phyloP scores from a whole-genome alignment of 2,329 filamentous ascomycete species.

The Geoglossum cookeanum region DNA sequence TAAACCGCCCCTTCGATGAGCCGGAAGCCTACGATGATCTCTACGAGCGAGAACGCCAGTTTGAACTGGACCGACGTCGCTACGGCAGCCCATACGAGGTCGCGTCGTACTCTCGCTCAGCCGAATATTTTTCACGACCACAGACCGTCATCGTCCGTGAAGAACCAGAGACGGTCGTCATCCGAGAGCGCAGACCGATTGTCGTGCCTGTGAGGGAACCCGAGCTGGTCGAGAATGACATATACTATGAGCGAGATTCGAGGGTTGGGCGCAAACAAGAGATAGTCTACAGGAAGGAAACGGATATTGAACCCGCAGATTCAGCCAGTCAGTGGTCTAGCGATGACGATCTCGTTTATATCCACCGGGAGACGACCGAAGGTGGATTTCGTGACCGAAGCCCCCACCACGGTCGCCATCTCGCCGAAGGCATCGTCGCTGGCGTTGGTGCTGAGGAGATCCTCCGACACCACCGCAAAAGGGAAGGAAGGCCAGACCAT shows the following conservation, averaged over 20 bases:
- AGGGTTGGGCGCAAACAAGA: slow-evolving; percentile 11
- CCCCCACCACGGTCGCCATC: slow-evolving; percentile 31
- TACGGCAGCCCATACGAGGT: background rate
- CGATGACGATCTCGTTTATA: slow-evolving; percentile 42
- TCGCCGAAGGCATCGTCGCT: slow-evolving; percentile 42
- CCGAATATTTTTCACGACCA: slow-evolving; percentile 31
- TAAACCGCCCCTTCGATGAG: slow-evolving; percentile 3
- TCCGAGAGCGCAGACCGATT: slow-evolving; percentile 12
- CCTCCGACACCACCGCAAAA: slow-evolving; percentile 36
- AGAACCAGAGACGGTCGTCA: slow-evolving; percentile 29
- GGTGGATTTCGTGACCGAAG: slow-evolving; percentile 14
- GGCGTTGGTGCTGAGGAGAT: slow-evolving; percentile 42
- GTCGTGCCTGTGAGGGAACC: background rate
- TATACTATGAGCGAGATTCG: slow-evolving; percentile 39
- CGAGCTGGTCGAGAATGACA: slow-evolving; percentile 30
- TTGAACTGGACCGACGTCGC: background rate
- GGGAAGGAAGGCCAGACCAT: slow-evolving; percentile 33
- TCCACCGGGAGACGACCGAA: slow-evolving; percentile 31
- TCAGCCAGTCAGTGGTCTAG: slow-evolving; percentile 36
- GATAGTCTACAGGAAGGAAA: slow-evolving; percentile 17
- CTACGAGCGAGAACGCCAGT: slow-evolving; percentile 1
- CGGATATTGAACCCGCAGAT: slow-evolving; percentile 30
- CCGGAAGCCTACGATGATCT: slow-evolving; percentile 2
- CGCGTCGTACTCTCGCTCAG: slow-evolving; percentile 27
- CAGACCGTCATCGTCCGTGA: slow-evolving; percentile 37